Conservation (phyloP, 495 filamentous ascomycete species). For the Clavariopsis aquatica region DNA sequence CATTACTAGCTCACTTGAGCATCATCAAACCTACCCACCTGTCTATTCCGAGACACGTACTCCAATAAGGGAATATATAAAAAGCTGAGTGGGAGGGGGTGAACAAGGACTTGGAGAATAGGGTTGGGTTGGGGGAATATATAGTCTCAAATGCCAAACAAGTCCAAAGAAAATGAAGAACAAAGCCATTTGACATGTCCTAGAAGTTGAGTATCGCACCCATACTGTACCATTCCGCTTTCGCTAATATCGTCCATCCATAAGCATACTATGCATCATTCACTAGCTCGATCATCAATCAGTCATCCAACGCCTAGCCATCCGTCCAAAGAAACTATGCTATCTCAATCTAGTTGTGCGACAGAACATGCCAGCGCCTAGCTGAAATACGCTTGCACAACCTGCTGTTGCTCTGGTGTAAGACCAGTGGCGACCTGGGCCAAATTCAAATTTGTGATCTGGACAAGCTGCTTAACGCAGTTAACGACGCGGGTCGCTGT, state of each 20-base stretch:
- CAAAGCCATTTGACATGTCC: neutral
- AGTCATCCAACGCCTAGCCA: conserved; percentile 7
- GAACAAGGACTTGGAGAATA: neutral
- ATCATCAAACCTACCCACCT: too few species aligned
- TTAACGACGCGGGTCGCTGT: conserved; percentile 70
- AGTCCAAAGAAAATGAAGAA: neutral
- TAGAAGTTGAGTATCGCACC: neutral
- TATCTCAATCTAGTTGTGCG: too few species aligned
- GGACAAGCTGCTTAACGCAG: conserved; percentile 72
- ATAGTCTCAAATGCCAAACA: neutral
- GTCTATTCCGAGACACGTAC: too few species aligned
- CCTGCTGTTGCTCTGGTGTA: conserved; percentile 71
- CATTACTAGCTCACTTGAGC: too few species aligned
- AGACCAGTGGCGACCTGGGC: conserved; percentile 69
- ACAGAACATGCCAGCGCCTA: too few species aligned
- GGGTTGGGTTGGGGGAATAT: neutral
- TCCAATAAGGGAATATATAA: too few species aligned
- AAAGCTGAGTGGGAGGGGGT: neutral
- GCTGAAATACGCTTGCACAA: conserved; percentile 58
- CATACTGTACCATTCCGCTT: neutral
- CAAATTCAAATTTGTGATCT: conserved; percentile 67
- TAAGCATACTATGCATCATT: neutral
- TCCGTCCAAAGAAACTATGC: neutral
- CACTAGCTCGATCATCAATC: conserved; percentile 1
- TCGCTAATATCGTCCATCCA: neutral